These are phyloP conservation scores for Ramichloridium luteum DNA, from an alignment of 2,329 filamentous ascomycete species.

Conservation along the genomic window DNA sequence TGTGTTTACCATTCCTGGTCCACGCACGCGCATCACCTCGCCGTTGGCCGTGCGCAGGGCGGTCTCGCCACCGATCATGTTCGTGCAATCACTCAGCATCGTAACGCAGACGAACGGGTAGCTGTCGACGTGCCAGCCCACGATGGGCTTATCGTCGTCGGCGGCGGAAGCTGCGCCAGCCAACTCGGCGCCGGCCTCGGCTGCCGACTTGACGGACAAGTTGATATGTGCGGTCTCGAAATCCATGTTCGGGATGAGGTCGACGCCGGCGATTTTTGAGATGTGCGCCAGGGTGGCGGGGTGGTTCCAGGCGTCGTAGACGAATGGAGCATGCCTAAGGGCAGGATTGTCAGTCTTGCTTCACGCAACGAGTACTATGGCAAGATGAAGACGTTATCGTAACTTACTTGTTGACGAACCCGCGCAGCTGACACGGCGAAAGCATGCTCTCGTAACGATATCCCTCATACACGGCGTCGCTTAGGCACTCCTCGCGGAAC, in stretches of 20 bases:
- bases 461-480: conserved; percentile 43
- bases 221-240: conserved; percentile 50
- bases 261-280: conserved; percentile 46
- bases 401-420: conserved; percentile 45
- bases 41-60: conserved; percentile 44
- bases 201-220: conserved; percentile 39
- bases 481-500: conserved; percentile 52
- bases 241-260: conserved; percentile 44
- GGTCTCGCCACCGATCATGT: conserved; percentile 55
- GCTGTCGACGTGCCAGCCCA: conserved; percentile 53
- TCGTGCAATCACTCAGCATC: conserved; percentile 50
- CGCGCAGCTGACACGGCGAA: conserved; percentile 43
- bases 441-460: conserved; percentile 48
- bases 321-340: conserved; percentile 54
- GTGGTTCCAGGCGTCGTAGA: conserved; percentile 49
- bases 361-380: background rate
- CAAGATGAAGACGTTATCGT: background rate
- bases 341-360: background rate
- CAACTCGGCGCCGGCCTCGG: conserved; percentile 2
- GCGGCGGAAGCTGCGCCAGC: conserved; percentile 29
- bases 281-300: conserved; percentile 43
- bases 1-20: too few species aligned
- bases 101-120: conserved; percentile 59
- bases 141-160: conserved; percentile 40
- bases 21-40: conserved; percentile 45